phyloP scores from a whole-genome alignment of 148 eudicot genomes.

The Rhododendron molle region DNA sequence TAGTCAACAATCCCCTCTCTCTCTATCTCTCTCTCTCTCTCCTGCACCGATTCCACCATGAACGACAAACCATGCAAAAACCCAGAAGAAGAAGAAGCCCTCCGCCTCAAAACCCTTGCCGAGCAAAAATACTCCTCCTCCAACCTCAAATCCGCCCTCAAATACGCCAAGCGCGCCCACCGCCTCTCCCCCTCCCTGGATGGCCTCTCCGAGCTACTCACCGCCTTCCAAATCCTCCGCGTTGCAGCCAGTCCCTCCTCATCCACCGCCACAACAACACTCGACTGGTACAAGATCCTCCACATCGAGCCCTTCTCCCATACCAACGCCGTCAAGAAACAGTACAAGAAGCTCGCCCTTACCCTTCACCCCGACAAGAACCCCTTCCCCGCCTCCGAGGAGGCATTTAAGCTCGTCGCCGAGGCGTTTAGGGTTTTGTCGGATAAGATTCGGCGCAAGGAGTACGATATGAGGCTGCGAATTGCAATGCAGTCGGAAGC shows the following conservation, averaged over 20 bases:
- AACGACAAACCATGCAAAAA: too few relatives aligned
- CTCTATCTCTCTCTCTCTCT: too few relatives aligned
- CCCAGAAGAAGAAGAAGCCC: constrained; percentile 28
- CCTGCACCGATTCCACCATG: background rate
- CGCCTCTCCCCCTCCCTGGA: constrained; percentile 36
- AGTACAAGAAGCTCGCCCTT: constrained; percentile 59
- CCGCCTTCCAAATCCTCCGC: constrained; percentile 51
- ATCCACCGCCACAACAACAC: background rate
- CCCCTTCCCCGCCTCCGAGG: constrained; percentile 37
- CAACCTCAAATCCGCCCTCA: constrained; percentile 46
- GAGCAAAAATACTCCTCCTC: constrained; percentile 45
- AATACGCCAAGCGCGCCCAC: constrained; percentile 43
- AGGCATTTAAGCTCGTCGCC: constrained; percentile 62
- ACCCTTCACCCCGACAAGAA: constrained; percentile 64
- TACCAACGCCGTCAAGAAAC: constrained; percentile 46
- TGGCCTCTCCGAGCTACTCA: constrained; percentile 46
- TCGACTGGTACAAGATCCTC: constrained; percentile 47
- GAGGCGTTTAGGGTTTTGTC: constrained; percentile 54
- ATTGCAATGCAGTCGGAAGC: constrained; percentile 37
- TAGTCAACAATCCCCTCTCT: too few relatives aligned
- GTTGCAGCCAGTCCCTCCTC: constrained; percentile 19
- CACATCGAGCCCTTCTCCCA: constrained; percentile 51
- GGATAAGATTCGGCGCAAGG: constrained; percentile 47
- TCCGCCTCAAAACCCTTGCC: constrained; percentile 55
- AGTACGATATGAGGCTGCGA: constrained; percentile 53